Evolutionary conservation across 2,329 filamentous ascomycete genomes (phyloP), one percentile per base, ranked within the genome.

Genomic region (Trichoderma aggressivum): DNA sequence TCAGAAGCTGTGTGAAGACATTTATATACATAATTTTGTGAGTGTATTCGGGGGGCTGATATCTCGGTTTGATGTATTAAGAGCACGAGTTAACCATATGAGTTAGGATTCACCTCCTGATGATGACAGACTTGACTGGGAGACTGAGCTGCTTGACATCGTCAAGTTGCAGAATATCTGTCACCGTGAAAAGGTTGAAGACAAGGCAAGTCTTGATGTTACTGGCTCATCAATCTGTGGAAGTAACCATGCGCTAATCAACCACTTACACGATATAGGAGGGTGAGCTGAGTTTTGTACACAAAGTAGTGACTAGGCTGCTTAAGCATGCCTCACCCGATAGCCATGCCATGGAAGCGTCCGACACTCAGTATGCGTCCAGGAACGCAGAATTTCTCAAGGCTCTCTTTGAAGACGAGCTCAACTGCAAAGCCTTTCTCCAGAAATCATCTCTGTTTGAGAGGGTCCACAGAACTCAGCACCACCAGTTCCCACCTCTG

Each of bases 371-470:
- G 73, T 76, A 81, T 26, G 70, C 78, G 18, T 90, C 88, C 3
- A 84, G 82, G 73, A 86, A 87, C 73, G 78, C 83, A 47, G 68
- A 81, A 21, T 74, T 87, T 47, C 80, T 89, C 8, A 73, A 77
- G 8, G n/a, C 80, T 10, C 77, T 86, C 70, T 85, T 88, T 74
- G 74, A 78, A n/a, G 78, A 83, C 3, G 79, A 83, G 8, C 78
- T 82, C 26, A 91, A 89, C 73, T 82, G 86, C 61, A 83, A 88
- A 70, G 84, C 86, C 30, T 90, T 93, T 76, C 81, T 94, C 36
- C 87, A 86, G 73, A 85, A 86, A 14, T 94, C 91, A 1, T 88
- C 85, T 24, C 83, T 93, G 2, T 92, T 88, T 77, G 82, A 86
- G 12, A 84, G 86, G n/a, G 86, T 87, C 21, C 60, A 59, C 65